phyloP scores from a whole-genome alignment of 495 filamentous ascomycete species.

The Emericellopsis terricola region DNA sequence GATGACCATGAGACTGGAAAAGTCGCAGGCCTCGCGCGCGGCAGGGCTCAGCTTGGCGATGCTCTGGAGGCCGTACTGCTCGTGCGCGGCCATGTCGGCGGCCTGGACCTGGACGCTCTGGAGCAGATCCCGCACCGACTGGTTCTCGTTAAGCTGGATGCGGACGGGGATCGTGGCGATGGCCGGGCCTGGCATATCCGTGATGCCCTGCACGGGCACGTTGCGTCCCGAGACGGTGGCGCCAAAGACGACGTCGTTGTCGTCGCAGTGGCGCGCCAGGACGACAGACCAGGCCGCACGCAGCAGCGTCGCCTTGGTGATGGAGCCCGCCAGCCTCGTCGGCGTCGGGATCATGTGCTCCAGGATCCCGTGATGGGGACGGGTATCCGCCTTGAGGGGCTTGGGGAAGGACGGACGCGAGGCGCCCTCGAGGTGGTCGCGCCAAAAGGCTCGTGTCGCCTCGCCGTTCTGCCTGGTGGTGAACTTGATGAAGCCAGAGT shows the following conservation, averaged over 20 bases:
- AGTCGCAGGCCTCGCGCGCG: conserved; percentile 14
- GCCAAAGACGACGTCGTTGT: conserved; percentile 26
- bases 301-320: conserved; percentile 21
- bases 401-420: background rate
- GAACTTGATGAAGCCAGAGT: conserved; percentile 1
- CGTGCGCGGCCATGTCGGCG: conserved; percentile 19
- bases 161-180: conserved; percentile 41
- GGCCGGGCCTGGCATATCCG: conserved; percentile 29
- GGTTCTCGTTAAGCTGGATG: conserved; percentile 6
- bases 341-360: too few relatives aligned
- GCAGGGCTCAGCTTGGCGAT: conserved; percentile 14
- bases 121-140: conserved; percentile 5
- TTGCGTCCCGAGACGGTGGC: conserved; percentile 29
- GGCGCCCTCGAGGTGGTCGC: background rate
- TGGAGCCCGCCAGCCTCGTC: too few relatives aligned
- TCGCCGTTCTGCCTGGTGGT: background rate
- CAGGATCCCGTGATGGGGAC: too few relatives aligned
- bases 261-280: conserved; percentile 15
- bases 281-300: conserved; percentile 28
- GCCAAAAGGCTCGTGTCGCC: background rate
- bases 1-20: conserved; percentile 6
- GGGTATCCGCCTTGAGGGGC: too few relatives aligned
- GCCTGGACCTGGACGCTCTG: conserved; percentile 14
- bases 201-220: conserved; percentile 23
- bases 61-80: conserved; percentile 28